Conservation (phyloP, 768 basidiomycete species). For the Leccinum subgranulosum region DNA sequence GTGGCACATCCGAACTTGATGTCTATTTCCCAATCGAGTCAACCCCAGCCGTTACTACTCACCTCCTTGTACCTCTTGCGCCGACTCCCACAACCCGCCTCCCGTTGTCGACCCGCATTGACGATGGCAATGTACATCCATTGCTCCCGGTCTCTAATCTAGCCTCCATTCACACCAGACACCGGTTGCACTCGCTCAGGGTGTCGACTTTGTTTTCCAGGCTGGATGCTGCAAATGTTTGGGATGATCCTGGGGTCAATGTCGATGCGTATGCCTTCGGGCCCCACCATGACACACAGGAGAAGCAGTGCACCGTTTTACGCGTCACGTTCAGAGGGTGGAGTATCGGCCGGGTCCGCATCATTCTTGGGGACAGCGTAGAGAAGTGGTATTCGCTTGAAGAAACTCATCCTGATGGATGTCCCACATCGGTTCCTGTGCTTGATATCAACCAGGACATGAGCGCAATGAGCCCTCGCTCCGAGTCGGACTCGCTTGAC, state of each 20-base stretch:
- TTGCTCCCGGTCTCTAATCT: slow-evolving; percentile 57
- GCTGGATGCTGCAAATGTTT: slow-evolving; percentile 66
- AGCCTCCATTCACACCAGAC: slow-evolving; percentile 47
- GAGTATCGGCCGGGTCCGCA: slow-evolving; percentile 60
- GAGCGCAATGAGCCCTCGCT: neutral
- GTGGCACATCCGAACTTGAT: slow-evolving; percentile 45
- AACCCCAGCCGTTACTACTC: slow-evolving; percentile 50
- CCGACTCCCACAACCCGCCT: slow-evolving; percentile 68
- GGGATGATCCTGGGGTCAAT: slow-evolving; percentile 48
- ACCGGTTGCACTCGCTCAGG: slow-evolving; percentile 56
- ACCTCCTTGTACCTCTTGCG: slow-evolving; percentile 71
- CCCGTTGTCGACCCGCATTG: slow-evolving; percentile 43
- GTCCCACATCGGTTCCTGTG: neutral
- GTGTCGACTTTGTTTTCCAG: slow-evolving; percentile 68
- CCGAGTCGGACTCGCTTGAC: slow-evolving; percentile 1
- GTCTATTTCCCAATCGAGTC: slow-evolving; percentile 53
- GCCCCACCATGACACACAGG: slow-evolving; percentile 24
- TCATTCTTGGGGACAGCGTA: slow-evolving; percentile 67
- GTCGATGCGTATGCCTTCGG: slow-evolving; percentile 64
- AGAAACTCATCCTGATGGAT: slow-evolving; percentile 38
- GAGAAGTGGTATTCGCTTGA: slow-evolving; percentile 75
- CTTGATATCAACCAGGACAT: slow-evolving; percentile 3
- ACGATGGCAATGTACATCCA: slow-evolving; percentile 17
- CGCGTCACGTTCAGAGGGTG: slow-evolving; percentile 74
- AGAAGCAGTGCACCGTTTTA: slow-evolving; percentile 62